These are phyloP conservation scores for Primulina tabacum DNA, from an alignment of 257 asterid species.

Conservation along the genomic window DNA sequence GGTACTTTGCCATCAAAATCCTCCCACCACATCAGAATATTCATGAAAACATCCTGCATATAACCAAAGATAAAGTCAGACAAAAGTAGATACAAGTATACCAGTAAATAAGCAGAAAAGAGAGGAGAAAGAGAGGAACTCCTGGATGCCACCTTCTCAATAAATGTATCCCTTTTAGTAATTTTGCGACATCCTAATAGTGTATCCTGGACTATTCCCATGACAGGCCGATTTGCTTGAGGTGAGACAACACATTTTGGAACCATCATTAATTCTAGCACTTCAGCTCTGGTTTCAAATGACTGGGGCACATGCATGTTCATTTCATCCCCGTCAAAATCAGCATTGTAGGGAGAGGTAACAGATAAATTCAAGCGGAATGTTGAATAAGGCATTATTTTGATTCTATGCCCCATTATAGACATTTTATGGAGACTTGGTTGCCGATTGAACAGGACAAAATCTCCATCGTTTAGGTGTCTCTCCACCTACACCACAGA, in stretches of 20 bases:
- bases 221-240: constrained; percentile 92
- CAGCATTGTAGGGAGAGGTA: constrained; percentile 99
- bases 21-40: constrained; percentile 99
- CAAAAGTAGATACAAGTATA: background rate
- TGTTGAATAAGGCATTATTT: constrained; percentile 98
- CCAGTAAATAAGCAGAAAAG: background rate
- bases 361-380: constrained; percentile 94
- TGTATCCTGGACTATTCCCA: constrained; percentile 99
- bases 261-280: constrained; percentile 94
- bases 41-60: constrained; percentile 95
- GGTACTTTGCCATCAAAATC: constrained; percentile 99
- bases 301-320: constrained; percentile 99
- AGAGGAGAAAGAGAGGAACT: background rate
- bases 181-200: constrained; percentile 94
- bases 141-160: constrained; percentile 68
- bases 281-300: constrained; percentile 99
- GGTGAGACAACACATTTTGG: constrained; percentile 98
- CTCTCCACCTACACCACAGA: constrained; percentile 83
- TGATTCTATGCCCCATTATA: constrained; percentile 96
- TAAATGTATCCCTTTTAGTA: constrained; percentile 94
- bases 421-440: constrained; percentile 99
- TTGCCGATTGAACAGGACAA: constrained; percentile 91
- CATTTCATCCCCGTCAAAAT: constrained; percentile 99
- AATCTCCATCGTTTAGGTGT: constrained; percentile 96
- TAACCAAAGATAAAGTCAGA: constrained; percentile 14